Base-by-base conservation (phyloP, 352 stramenopile genomes). In the Globisporangium yorkense region DNA sequence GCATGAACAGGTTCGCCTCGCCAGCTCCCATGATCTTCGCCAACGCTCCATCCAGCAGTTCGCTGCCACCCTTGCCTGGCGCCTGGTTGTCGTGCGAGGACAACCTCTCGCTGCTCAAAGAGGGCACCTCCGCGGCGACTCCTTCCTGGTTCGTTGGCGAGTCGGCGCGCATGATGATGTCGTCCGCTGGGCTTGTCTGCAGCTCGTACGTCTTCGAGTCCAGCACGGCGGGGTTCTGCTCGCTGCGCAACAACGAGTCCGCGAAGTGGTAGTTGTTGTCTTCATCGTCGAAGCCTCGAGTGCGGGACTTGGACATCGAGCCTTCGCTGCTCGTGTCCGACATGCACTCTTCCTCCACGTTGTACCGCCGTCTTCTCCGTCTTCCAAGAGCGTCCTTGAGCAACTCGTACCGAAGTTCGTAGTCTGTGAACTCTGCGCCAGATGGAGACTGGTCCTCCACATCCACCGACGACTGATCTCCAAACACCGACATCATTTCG, bases 291-390 rank as follows among this genome's bases (percentile, higher is more conserved):
- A 61, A 49, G 21, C 41, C 47, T 43, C 59, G 63, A 2, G 65
- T 72, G 18, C 61, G 70, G 7, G 64, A 66, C 61, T 81, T 77
- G 13, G 65, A 57, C 15, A 75, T 43, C 5, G 61, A 70, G 6
- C 59, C 64, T 54, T 84, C 75, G 20, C 72, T 84, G 51, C 70
- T 82, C 8, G 75, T 77, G 55, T 84, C 68, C 5, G 75, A 84
- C 61, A 84, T 81, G 58, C 72, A 84, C 63, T 84, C 75, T 31
- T 84, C 74, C 27, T 84, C 75, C 37, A 70, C 57, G 33, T 50
- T 63, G 56, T 68, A 64, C 52, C 70, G 68, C 31, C 70, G 48
- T 43, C 59, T 48, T 51, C 53, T 47, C 20, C 44, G 39, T 20
- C 31, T 46, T n/a, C 51, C 20, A 35, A 24, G 54, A 5, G 56